These are phyloP conservation scores for Oropetium thomaeum DNA, from an alignment of 176 grass and related monocot species.

Conservation along the genomic window DNA sequence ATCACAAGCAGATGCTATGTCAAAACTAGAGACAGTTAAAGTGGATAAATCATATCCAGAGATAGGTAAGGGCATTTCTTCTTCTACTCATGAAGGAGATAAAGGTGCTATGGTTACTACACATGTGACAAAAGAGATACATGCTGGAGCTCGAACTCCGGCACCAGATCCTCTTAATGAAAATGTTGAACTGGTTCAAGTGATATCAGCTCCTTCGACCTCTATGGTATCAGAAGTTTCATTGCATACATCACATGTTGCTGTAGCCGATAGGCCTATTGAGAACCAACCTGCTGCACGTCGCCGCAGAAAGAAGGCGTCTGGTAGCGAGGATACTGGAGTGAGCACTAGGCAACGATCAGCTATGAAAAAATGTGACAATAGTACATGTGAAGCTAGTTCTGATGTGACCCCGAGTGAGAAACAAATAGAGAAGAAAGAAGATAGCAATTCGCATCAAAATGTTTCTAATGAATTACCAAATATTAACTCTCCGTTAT, in stretches of 20 bases:
- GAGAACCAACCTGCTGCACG: slow-evolving; percentile 46
- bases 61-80: slow-evolving; percentile 27
- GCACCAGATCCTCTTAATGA: slow-evolving; percentile 37
- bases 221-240: slow-evolving; percentile 52
- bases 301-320: slow-evolving; percentile 53
- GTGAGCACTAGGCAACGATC: slow-evolving; percentile 47
- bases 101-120: slow-evolving; percentile 18
- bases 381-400: slow-evolving; percentile 17
- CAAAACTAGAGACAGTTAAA: slow-evolving; percentile 43
- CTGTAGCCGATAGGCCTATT: slow-evolving; percentile 33
- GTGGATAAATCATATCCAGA: slow-evolving; percentile 34
- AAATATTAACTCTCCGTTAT: slow-evolving; percentile 40
- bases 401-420: slow-evolving; percentile 28
- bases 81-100: slow-evolving; percentile 35
- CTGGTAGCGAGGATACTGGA: slow-evolving; percentile 36
- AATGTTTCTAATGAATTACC: slow-evolving; percentile 37
- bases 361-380: slow-evolving; percentile 44
- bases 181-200: slow-evolving; percentile 46
- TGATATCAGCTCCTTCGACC: slow-evolving; percentile 30
- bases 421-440: slow-evolving; percentile 29
- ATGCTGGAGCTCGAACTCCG: slow-evolving; percentile 31
- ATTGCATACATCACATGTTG: slow-evolving; percentile 40
- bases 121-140: slow-evolving; percentile 33
- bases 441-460: slow-evolving; percentile 40
- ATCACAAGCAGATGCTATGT: slow-evolving; percentile 17